A percentile compares a stretch with the other conserved stretches of the same genome.
Conservation (phyloP, 2,329 filamentous ascomycete species). For the Fusarium citri region DNA sequence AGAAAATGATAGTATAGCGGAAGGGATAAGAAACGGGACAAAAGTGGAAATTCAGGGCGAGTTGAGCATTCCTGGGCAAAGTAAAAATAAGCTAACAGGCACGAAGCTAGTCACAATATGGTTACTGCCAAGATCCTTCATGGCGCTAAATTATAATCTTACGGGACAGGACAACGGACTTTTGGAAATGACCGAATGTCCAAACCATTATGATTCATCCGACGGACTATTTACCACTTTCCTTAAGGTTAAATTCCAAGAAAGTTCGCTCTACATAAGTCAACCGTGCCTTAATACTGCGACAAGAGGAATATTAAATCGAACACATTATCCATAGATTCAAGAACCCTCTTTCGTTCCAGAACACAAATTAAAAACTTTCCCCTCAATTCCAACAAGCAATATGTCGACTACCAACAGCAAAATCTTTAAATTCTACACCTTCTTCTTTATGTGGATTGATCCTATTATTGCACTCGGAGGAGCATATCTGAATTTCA, state of each 20-base stretch:
- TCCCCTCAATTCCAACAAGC: neutral
- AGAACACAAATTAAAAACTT: neutral
- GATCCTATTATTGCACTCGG: constrained; percentile 12
- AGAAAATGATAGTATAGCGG: neutral
- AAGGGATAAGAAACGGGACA: too few relatives aligned
- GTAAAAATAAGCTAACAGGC: too few relatives aligned
- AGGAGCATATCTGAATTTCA: constrained; percentile 17
- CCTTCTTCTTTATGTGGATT: constrained; percentile 18
- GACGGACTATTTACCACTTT: neutral
- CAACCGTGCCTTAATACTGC: neutral
- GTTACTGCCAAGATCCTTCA: neutral
- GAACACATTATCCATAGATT: neutral
- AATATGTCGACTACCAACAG: neutral
- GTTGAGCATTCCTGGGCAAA: too few relatives aligned
- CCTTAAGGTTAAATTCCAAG: neutral
- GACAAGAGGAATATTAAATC: too few relatives aligned
- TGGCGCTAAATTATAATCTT: neutral
- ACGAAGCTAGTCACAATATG: neutral
- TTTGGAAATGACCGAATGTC: neutral
- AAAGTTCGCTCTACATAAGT: neutral
- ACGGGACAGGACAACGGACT: neutral
- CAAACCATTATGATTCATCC: neutral
- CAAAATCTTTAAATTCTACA: neutral
- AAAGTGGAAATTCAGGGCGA: too few relatives aligned
- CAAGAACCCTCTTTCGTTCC: too few relatives aligned